phyloP scores from a whole-genome alignment of 257 asterid species.

The Penstemon newberryi region DNA sequence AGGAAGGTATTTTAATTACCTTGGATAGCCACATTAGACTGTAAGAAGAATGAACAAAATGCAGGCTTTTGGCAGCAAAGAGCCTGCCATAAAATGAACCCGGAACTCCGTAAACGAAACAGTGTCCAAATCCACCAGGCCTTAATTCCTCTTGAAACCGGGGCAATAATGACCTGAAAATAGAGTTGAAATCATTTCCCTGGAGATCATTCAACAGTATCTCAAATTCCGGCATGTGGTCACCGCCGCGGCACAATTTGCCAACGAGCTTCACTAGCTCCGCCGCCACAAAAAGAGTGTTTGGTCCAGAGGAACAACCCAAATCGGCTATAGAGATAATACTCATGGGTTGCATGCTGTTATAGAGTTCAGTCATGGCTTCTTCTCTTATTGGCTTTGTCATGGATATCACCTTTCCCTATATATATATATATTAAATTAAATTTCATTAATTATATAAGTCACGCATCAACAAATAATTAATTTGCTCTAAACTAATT shows the following conservation, averaged over 20 bases:
- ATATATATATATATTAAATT: background rate
- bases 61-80: conserved; percentile 48
- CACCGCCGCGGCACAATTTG: conserved; percentile 21
- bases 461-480: background rate
- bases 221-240: conserved; percentile 44
- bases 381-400: conserved; percentile 40
- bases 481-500: background rate
- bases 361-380: conserved; percentile 41
- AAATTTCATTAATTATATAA: background rate
- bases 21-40: conserved; percentile 72
- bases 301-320: conserved; percentile 77
- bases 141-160: conserved; percentile 28
- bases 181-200: conserved; percentile 60
- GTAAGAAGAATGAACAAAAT: conserved; percentile 69
- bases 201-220: conserved; percentile 67
- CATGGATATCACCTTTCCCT: conserved; percentile 49
- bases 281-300: conserved; percentile 38
- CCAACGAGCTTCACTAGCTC: conserved; percentile 34
- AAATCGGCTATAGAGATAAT: conserved; percentile 53
- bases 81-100: conserved; percentile 68
- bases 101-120: conserved; percentile 51
- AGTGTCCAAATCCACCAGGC: conserved; percentile 34
- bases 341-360: conserved; percentile 22
- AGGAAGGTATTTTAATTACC: conserved; percentile 22
- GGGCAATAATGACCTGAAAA: conserved; percentile 43